Conservation (phyloP, 2,329 filamentous ascomycete genomes). For the Curvularia verruculosa region DNA sequence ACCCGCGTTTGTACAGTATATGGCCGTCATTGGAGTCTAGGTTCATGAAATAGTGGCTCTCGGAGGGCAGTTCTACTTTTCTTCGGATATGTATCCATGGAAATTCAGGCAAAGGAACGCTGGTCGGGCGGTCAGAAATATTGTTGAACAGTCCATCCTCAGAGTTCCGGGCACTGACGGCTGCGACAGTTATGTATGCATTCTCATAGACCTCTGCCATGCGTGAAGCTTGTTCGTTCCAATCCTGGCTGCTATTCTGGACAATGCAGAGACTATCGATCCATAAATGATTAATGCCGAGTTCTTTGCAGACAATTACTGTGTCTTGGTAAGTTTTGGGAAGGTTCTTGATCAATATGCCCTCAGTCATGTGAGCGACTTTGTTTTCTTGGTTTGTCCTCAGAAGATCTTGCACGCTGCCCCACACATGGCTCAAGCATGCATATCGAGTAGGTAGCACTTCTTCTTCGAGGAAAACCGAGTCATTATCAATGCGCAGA, state of each 20-base stretch:
- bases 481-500: neutral
- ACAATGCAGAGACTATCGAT: constrained; percentile 11
- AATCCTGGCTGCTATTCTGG: constrained; percentile 7
- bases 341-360: neutral
- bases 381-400: neutral
- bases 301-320: neutral
- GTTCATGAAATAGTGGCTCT: neutral
- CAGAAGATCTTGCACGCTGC: neutral
- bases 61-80: neutral
- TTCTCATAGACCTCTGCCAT: constrained; percentile 1
- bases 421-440: constrained; percentile 5
- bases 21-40: neutral
- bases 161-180: neutral
- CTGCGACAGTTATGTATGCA: neutral
- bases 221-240: neutral
- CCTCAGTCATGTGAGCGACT: neutral
- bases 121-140: neutral
- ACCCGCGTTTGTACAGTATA: neutral
- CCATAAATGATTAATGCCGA: neutral
- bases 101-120: neutral
- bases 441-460: neutral
- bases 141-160: neutral
- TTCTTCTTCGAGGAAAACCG: neutral
- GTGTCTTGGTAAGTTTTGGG: neutral
- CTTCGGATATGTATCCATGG: neutral